phyloP scores from a whole-genome alignment of 2,329 filamentous ascomycete species.

The Metarhizium anisopliae region DNA sequence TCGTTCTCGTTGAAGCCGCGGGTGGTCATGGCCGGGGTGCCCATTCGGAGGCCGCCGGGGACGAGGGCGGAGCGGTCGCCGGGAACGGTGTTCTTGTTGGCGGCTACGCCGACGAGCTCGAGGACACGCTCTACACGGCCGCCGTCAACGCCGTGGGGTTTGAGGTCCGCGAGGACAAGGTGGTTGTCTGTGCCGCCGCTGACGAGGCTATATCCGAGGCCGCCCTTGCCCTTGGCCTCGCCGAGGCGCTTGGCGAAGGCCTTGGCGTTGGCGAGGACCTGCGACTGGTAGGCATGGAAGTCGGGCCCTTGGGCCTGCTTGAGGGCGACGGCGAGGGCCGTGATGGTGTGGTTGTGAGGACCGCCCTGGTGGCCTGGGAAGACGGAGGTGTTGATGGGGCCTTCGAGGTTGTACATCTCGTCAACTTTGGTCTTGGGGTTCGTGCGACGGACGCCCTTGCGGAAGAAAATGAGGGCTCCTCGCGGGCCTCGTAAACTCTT shows the following conservation, averaged over 20 bases:
- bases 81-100: constrained; percentile 98
- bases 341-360: constrained; percentile 98
- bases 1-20: constrained; percentile 85
- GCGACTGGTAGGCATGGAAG: constrained; percentile 87
- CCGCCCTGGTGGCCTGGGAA: constrained; percentile 98
- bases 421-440: constrained; percentile 82
- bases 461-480: constrained; percentile 97
- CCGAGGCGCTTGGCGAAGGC: constrained; percentile 65
- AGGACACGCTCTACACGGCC: constrained; percentile 83
- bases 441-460: constrained; percentile 76
- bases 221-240: constrained; percentile 62
- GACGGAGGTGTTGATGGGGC: constrained; percentile 89
- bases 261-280: constrained; percentile 85
- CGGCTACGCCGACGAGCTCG: constrained; percentile 89
- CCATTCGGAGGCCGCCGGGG: constrained; percentile 87
- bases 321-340: constrained; percentile 84
- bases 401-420: constrained; percentile 81
- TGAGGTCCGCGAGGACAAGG: constrained; percentile 85
- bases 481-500: constrained; percentile 93
- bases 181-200: constrained; percentile 96
- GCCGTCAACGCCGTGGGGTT: constrained; percentile 80
- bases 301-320: constrained; percentile 86
- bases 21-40: constrained; percentile 95
- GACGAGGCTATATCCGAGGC: constrained; percentile 80
- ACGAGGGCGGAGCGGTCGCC: constrained; percentile 90